Evolutionary conservation across 805 yeast genomes (phyloP).

Genomic region (Yamadazyma tumulicola): DNA sequence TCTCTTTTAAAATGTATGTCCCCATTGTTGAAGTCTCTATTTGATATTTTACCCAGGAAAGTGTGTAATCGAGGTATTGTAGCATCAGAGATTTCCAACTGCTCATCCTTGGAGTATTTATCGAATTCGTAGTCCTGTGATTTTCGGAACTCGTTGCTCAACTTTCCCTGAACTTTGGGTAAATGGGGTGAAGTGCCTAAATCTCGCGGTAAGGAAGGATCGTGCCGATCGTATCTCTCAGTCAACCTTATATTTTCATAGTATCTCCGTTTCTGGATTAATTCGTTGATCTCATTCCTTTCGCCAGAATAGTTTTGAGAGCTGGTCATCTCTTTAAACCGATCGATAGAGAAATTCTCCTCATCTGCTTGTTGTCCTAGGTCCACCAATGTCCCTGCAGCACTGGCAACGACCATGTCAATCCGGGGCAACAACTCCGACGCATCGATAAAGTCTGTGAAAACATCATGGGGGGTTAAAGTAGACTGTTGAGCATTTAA

Average conservation of each 20-base stretch:
- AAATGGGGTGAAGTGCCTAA: background rate
- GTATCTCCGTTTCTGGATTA: background rate
- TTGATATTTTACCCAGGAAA: too few relatives aligned
- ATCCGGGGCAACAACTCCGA: conserved; percentile 33
- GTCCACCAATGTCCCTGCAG: conserved; percentile 42
- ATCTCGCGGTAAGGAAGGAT: background rate
- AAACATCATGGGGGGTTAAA: conserved; percentile 34
- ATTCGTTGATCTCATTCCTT: background rate
- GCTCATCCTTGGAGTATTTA: too few relatives aligned
- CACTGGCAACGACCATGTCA: conserved; percentile 46
- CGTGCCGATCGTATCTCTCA: conserved; percentile 4
- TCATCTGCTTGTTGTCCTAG: conserved; percentile 28
- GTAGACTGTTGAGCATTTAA: conserved; percentile 32
- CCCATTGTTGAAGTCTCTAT: background rate
- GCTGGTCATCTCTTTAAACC: too few relatives aligned
- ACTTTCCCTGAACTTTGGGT: background rate
- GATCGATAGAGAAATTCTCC: conserved; percentile 27
- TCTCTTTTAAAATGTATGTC: conserved; percentile 21
- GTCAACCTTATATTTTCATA: conserved; percentile 4
- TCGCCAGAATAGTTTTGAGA: background rate
- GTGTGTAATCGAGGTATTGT: too few relatives aligned
- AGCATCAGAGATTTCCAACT: too few relatives aligned
- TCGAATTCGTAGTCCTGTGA: too few relatives aligned
- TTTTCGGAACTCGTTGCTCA: too few relatives aligned
- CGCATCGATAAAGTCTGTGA: conserved; percentile 33